These are phyloP conservation scores for Blastomyces emzantsi DNA, from an alignment of 2,329 filamentous ascomycete species.

Conservation along the genomic window DNA sequence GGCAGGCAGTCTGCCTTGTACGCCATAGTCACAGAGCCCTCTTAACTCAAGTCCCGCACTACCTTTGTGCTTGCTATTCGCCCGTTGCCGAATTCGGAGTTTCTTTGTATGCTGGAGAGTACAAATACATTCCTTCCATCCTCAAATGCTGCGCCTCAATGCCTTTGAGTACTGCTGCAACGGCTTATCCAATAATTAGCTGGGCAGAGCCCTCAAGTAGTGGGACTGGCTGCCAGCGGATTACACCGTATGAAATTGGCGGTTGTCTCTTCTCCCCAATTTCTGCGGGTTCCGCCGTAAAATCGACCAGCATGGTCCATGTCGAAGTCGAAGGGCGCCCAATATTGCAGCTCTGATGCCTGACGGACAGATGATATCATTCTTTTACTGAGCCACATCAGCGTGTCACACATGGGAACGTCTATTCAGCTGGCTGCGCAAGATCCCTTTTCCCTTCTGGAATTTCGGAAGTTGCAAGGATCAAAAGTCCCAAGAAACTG, in stretches of 20 bases:
- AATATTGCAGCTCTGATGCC: background rate
- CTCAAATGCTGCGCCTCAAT: background rate
- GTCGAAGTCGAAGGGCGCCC: background rate
- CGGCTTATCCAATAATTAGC: slow-evolving; percentile 27
- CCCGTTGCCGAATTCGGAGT: background rate
- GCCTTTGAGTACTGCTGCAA: background rate
- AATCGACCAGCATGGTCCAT: background rate
- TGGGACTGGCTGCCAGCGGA: background rate
- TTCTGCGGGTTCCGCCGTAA: no score
- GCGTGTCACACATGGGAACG: slow-evolving; percentile 2
- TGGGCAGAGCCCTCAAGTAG: slow-evolving; percentile 21
- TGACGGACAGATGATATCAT: background rate
- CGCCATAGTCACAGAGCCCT: background rate
- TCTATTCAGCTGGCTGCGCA: background rate
- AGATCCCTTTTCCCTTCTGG: background rate
- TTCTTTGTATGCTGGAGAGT: background rate
- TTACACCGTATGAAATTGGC: background rate
- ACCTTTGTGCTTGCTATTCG: background rate
- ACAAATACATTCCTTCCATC: background rate
- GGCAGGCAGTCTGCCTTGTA: background rate
- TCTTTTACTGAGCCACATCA: background rate
- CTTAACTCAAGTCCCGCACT: no score
- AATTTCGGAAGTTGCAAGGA: background rate
- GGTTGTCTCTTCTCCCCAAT: no score
- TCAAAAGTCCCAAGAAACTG: no score